A percentile compares a stretch with the other conserved stretches of the same genome.
These are phyloP conservation scores for Mortierella sp. DNA, from an alignment of 371 early-diverging fungal genomes.

Conservation along the genomic window DNA sequence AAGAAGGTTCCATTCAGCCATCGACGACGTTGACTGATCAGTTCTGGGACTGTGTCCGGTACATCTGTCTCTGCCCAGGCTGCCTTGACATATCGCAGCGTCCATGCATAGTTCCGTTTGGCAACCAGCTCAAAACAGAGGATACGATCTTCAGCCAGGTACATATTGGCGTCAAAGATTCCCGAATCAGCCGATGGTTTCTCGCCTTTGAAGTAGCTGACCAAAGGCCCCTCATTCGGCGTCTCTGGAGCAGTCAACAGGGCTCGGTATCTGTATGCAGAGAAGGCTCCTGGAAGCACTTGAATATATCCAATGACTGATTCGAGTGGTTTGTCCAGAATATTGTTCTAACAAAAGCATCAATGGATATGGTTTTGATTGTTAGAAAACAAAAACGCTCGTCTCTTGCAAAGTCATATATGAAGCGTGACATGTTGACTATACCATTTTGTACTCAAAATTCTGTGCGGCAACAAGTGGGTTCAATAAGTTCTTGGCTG, in stretches of 20 bases:
- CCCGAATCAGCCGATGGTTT: conserved; percentile 58
- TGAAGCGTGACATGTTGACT: no score
- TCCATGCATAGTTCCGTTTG: conserved; percentile 71
- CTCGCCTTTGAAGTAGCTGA: conserved; percentile 77
- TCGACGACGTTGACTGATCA: conserved; percentile 77
- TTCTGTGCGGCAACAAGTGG: conserved; percentile 87
- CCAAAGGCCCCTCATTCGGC: conserved; percentile 70
- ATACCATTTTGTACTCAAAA: conserved; percentile 85
- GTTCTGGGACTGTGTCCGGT: conserved; percentile 73
- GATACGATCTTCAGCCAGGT: conserved; percentile 81
- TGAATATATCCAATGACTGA: conserved; percentile 88
- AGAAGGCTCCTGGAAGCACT: conserved; percentile 83
- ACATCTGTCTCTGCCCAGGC: conserved; percentile 83
- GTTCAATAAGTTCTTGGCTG: conserved; percentile 67
- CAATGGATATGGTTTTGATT: not conserved
- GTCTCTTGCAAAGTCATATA: no score
- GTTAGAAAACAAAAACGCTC: not conserved
- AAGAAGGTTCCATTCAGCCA: conserved; percentile 84
- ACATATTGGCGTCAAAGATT: conserved; percentile 80
- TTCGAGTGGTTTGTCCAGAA: conserved; percentile 87
- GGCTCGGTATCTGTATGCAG: conserved; percentile 74
- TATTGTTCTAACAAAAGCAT: conserved; percentile 66
- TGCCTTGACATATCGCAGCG: conserved; percentile 73
- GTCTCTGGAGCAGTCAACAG: conserved; percentile 60
- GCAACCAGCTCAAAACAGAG: conserved; percentile 83